Conservation (phyloP, 805 yeast genomes). For the Monosporozyma solicola region DNA sequence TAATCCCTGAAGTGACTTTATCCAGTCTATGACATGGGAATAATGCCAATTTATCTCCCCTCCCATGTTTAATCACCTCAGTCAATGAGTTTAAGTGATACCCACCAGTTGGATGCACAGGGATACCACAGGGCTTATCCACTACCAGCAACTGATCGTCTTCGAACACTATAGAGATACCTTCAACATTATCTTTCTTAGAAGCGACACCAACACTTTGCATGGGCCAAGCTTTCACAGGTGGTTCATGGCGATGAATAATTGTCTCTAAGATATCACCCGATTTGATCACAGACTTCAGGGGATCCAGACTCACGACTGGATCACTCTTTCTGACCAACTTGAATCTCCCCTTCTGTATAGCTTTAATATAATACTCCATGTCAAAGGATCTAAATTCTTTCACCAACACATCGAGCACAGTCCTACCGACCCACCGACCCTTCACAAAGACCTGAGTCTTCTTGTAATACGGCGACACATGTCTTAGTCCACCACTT, state of each 20-base stretch:
- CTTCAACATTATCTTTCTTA: slow-evolving; percentile 14
- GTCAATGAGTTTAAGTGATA: slow-evolving; percentile 66
- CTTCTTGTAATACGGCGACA: slow-evolving; percentile 35
- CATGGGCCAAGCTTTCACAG: slow-evolving; percentile 41
- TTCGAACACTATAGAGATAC: slow-evolving; percentile 58
- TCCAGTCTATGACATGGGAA: slow-evolving; percentile 87
- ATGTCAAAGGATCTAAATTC: slow-evolving; percentile 30
- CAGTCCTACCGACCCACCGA: slow-evolving; percentile 35
- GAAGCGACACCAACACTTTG: too few relatives aligned
- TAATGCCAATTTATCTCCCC: slow-evolving; percentile 45
- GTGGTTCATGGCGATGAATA: slow-evolving; percentile 83
- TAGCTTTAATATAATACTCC: slow-evolving; percentile 15
- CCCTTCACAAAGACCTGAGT: slow-evolving; percentile 35
- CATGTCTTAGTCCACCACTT: slow-evolving; percentile 32
- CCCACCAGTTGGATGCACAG: slow-evolving; percentile 91
- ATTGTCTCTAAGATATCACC: slow-evolving; percentile 22
- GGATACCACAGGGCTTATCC: slow-evolving; percentile 89
- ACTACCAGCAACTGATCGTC: slow-evolving; percentile 71
- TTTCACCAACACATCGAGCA: slow-evolving; percentile 31
- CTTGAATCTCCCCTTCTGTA: slow-evolving; percentile 14
- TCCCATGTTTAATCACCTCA: slow-evolving; percentile 38
- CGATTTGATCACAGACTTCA: slow-evolving; percentile 12
- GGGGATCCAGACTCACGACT: slow-evolving; percentile 4
- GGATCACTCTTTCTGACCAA: slow-evolving; percentile 10
- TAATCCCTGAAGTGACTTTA: slow-evolving; percentile 86